Percentiles rank a stretch among this genome's conserved stretches.
Evolutionary conservation across 192 early-diverging fungal species (phyloP).

Genomic region (Podila epicladia): DNA sequence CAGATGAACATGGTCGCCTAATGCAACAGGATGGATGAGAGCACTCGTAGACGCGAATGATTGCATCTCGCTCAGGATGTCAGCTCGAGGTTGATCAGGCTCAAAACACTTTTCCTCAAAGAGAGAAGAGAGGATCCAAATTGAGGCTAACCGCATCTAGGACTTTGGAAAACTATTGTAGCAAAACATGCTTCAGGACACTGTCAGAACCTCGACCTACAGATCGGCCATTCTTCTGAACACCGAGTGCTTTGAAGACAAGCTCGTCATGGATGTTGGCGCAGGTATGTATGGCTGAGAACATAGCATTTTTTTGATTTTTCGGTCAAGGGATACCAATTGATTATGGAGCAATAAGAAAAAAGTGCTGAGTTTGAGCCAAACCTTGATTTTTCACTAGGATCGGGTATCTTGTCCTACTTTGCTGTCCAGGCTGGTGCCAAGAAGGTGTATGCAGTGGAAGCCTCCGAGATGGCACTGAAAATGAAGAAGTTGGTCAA

Average conservation of each 20-base stretch:
- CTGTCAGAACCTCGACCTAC: slow-evolving; percentile 94
- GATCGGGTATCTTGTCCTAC: slow-evolving; percentile 94
- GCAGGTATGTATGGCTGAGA: slow-evolving; percentile 63
- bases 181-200: slow-evolving; percentile 99
- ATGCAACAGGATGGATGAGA: too few species aligned
- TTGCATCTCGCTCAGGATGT: too few species aligned
- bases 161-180: slow-evolving; percentile 38
- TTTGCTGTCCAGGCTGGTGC: slow-evolving; percentile 96
- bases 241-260: slow-evolving; percentile 77
- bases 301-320: neutral
- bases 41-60: too few species aligned
- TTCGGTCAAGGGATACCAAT: neutral
- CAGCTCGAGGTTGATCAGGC: too few species aligned
- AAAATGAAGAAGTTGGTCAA: slow-evolving; percentile 88
- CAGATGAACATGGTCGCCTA: too few species aligned
- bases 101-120: too few species aligned
- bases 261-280: slow-evolving; percentile 93
- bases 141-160: too few species aligned
- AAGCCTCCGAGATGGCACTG: slow-evolving; percentile 93
- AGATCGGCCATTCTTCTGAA: slow-evolving; percentile 91
- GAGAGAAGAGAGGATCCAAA: too few species aligned
- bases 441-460: slow-evolving; percentile 93
- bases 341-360: neutral
- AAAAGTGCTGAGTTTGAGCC: neutral
- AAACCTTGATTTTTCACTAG: slow-evolving; percentile 10